phyloP scores from a whole-genome alignment of 1,284 basidiomycete species.

The Sporisorium sorghi region DNA sequence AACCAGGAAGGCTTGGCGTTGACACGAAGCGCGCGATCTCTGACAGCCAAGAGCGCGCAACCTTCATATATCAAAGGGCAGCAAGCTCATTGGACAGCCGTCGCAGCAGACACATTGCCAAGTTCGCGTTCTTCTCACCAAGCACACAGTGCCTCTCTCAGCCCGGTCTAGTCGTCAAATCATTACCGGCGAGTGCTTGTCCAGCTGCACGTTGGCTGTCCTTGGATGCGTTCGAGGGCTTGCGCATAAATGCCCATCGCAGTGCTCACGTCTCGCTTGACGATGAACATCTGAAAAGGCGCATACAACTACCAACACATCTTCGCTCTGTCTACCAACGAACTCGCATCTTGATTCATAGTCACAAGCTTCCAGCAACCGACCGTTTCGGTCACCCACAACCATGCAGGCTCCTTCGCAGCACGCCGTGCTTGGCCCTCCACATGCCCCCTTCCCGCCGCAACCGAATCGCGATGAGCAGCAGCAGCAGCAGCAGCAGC shows the following conservation, averaged over 20 bases:
- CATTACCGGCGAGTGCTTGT: neutral
- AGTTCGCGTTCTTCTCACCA: no score
- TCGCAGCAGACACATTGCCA: no score
- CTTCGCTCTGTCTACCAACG: neutral
- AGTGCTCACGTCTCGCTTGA: neutral
- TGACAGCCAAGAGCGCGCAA: no score
- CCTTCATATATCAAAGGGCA: no score
- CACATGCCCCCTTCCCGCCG: constrained; percentile 3
- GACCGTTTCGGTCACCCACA: constrained; percentile 5
- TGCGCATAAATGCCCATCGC: neutral
- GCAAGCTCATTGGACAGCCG: no score
- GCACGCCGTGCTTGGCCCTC: constrained; percentile 20
- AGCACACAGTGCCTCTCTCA: no score
- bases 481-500: constrained; percentile 20
- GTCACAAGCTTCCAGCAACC: no score
- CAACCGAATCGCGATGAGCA: constrained; percentile 14
- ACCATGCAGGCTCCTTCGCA: constrained; percentile 37
- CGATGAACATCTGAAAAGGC: neutral
- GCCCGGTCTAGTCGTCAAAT: no score
- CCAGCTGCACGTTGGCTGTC: neutral
- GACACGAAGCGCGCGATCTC: no score
- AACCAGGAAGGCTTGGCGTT: no score
- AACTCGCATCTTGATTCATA: no score
- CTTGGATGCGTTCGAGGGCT: no score
- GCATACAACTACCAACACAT: neutral